phyloP scores from a whole-genome alignment of 306 rosid genomes.

The Pterocarpus macrocarpus region DNA sequence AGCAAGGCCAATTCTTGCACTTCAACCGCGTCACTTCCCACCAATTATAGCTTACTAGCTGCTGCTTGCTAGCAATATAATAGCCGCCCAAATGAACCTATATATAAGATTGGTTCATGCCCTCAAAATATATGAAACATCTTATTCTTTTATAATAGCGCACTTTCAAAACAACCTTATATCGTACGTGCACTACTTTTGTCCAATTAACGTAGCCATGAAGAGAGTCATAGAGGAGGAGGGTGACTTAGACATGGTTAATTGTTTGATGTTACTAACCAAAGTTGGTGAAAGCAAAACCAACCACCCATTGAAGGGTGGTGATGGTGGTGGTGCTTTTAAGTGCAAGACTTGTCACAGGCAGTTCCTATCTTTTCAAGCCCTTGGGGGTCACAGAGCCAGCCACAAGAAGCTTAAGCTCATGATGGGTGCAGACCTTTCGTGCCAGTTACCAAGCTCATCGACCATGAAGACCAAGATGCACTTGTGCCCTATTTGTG shows the following conservation, averaged over 20 bases:
- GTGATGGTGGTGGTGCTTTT: conserved; percentile 47
- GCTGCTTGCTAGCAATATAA: too few species aligned
- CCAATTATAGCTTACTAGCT: background rate
- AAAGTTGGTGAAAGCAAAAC: conserved; percentile 37
- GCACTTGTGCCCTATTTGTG: conserved; percentile 73
- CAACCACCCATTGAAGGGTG: background rate
- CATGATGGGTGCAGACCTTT: background rate
- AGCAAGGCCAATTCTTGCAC: conserved; percentile 15
- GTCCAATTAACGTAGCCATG: conserved; percentile 29
- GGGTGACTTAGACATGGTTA: conserved; percentile 37
- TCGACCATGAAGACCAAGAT: conserved; percentile 48
- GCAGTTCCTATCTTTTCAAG: conserved; percentile 70
- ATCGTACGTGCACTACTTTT: background rate
- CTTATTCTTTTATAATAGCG: background rate
- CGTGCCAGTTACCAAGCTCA: background rate
- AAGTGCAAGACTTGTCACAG: conserved; percentile 73
- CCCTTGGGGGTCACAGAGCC: conserved; percentile 86
- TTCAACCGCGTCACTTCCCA: background rate
- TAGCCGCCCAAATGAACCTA: too few species aligned
- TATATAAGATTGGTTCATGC: background rate
- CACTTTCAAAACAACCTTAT: background rate
- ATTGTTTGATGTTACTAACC: conserved; percentile 59
- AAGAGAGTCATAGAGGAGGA: conserved; percentile 57
- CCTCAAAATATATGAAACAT: background rate
- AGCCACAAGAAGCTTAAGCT: conserved; percentile 69